Evolutionary conservation across 2,329 filamentous ascomycete species (phyloP).

Genomic region (Teratosphaeria pseudoeucalypti): DNA sequence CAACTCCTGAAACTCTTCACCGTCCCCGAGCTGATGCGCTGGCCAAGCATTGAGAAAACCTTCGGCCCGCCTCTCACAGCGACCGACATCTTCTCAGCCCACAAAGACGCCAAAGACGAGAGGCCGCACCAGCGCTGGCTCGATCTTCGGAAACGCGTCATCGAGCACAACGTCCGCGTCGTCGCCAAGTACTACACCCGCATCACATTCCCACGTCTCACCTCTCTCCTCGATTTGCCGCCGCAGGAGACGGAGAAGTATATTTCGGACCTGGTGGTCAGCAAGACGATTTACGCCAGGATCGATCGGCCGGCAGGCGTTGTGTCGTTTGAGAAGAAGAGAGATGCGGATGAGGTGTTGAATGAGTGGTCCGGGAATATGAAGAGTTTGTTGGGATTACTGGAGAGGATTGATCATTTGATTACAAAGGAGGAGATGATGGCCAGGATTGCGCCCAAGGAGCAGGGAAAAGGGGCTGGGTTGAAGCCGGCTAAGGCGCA

Average conservation of each 20-base stretch:
- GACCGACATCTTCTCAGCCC: conserved; percentile 74
- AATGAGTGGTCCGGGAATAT: conserved; percentile 99
- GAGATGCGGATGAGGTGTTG: conserved; percentile 88
- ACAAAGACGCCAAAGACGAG: conserved; percentile 34
- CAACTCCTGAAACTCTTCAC: conserved; percentile 91
- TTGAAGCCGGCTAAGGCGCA: background rate
- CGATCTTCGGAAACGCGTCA: conserved; percentile 93
- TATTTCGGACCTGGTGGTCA: conserved; percentile 91
- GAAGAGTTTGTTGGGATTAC: conserved; percentile 75
- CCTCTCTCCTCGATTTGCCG: conserved; percentile 78
- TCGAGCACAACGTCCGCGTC: conserved; percentile 97
- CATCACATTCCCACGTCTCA: conserved; percentile 84
- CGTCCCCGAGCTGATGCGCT: conserved; percentile 92
- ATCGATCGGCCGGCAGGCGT: conserved; percentile 89
- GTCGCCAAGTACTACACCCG: conserved; percentile 98
- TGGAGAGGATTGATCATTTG: conserved; percentile 91
- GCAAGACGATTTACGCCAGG: conserved; percentile 95
- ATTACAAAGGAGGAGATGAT: conserved; percentile 99
- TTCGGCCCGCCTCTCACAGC: conserved; percentile 80
- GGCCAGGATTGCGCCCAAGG: conserved; percentile 59
- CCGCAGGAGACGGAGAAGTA: conserved; percentile 98
- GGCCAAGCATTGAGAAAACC: conserved; percentile 82
- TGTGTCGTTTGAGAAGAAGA: conserved; percentile 88
- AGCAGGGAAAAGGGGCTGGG: background rate
- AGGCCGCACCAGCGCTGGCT: conserved; percentile 71